A percentile compares a stretch with the other conserved stretches of the same genome.
Evolutionary conservation across 202 grass and related monocot species (phyloP).

Genomic region (Hordeum pubiflorum): DNA sequence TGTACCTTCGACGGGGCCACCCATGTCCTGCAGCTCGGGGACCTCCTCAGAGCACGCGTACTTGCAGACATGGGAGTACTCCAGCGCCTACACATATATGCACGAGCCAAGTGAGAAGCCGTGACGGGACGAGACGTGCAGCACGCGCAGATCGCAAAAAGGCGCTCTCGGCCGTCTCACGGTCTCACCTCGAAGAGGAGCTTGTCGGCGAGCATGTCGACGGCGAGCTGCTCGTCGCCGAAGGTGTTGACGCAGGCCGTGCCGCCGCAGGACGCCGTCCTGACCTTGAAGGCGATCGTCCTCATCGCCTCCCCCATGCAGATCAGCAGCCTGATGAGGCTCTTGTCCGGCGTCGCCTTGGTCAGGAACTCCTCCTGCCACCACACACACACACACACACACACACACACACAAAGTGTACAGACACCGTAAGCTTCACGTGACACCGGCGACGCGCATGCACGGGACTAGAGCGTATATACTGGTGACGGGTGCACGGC

Average conservation of each 20-base stretch:
- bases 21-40: slow-evolving; percentile 95
- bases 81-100: slow-evolving; percentile 37
- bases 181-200: slow-evolving; percentile 63
- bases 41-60: slow-evolving; percentile 97
- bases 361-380: slow-evolving; percentile 75
- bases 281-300: slow-evolving; percentile 90
- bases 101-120: not conserved
- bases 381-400: not conserved
- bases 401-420: too few relatives aligned
- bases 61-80: slow-evolving; percentile 93
- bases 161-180: not conserved
- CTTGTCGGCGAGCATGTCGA: slow-evolving; percentile 88
- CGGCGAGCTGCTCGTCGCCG: slow-evolving; percentile 92
- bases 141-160: not conserved
- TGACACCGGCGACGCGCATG: not conserved
- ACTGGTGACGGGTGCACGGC: not conserved
- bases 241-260: slow-evolving; percentile 92
- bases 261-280: slow-evolving; percentile 76
- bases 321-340: slow-evolving; percentile 70
- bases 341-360: slow-evolving; percentile 85
- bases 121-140: not conserved
- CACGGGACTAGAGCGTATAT: not conserved
- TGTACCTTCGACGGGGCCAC: slow-evolving; percentile 73
- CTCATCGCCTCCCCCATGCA: slow-evolving; percentile 95
- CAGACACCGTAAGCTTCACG: not conserved